Evolutionary conservation across 2,329 filamentous ascomycete species (phyloP), one percentile per base, ranked within the genome.

Genomic region (Dactylonectria estremocensis): DNA sequence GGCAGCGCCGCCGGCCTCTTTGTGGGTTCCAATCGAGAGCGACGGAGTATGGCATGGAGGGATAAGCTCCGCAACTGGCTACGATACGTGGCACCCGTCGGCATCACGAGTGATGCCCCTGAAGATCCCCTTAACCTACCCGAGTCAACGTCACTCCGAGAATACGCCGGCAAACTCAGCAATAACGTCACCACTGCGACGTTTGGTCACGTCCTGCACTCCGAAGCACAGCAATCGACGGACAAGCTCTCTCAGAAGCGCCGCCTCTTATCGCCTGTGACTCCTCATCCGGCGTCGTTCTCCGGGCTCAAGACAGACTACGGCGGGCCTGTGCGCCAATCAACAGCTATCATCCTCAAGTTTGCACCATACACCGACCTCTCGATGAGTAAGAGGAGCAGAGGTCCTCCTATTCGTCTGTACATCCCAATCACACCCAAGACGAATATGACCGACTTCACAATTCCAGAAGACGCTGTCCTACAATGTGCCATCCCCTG

Each of bases 201-300:
- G 3, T 90, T 90, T 70, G 88, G 88, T 18, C 84, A 87, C 60
- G 69, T 89, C 37, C 81, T 90, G 0, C 84, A 86, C 66, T 40
- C 48, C 9, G 50, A 61, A 6, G 28, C 45, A 13, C 40, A 54
- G n/a, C 33, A 24, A 18, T 59, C 66, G 10, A 43, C 49, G 0
- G 46, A 45, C 22, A 33, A 37, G 10, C 61, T 69, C 33, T n/a
- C 48, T 11, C 67, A 70, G 16, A 54, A 43, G 14, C 70, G 71
- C 5, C 83, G 82, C 53, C 78, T 84, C 52, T 81, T 90, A 40
- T 78, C 80, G 1, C 84, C 88, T 2, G 62, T 81, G 5, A 76
- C 84, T 0, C 87, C 87, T 0, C 85, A 88, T 53, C 81, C 88
- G 7, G 77, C 82, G 18, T 77, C 80, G 14, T 79, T 90, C 16